Evolutionary conservation across 371 early-diverging fungal genomes (phyloP), one percentile per base, ranked within the genome.

Genomic region (Mortierella sp.): DNA sequence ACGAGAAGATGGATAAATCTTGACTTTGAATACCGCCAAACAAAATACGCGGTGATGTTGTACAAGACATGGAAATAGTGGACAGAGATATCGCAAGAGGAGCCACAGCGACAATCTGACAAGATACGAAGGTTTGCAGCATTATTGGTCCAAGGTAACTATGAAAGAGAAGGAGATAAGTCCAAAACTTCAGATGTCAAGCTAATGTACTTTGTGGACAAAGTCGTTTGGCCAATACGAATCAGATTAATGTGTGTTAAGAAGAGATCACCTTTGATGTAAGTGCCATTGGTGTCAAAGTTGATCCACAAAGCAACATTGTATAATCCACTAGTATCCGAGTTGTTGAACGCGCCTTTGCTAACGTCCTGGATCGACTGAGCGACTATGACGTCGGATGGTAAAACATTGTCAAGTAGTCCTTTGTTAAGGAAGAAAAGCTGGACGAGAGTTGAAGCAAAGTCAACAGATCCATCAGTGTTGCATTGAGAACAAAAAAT

Each of bases 91-190:
- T 62, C 69, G 15, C 78, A 78, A 3, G 78, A 62, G 9, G 78
- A 78, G 9, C 72, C 78, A 23, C 78, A 78, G 17, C 72, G 72
- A 7, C 78, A 72, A 12, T 78, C 78, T 1, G 69, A 55, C 56
- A 78, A 19, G 58, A 78, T 61, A 1, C 65, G 55, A 31, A 78
- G 34, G 54, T 72, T 72, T 26, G 55, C 60, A 1, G 70, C 59
- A 23, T 70, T 64, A 26, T 60, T 62, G 0, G 74, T 66, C 74
- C 79, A 79, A 8, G 78, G 73, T 47, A 23, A 51, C 61, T 28
- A 26, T 59, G 28, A 8, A 35, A 19, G 10, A 22, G 1, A 15
- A 19, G 49, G 23, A n/a, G 45, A 31, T n/a, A 37, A 1, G 9
- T 37, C 13, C 5, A 51, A 26, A 22, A 23, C 51, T 8, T 22